These are phyloP conservation scores for Colletotrichum sp. DNA, from an alignment of 2,329 filamentous ascomycete genomes.

Conservation along the genomic window DNA sequence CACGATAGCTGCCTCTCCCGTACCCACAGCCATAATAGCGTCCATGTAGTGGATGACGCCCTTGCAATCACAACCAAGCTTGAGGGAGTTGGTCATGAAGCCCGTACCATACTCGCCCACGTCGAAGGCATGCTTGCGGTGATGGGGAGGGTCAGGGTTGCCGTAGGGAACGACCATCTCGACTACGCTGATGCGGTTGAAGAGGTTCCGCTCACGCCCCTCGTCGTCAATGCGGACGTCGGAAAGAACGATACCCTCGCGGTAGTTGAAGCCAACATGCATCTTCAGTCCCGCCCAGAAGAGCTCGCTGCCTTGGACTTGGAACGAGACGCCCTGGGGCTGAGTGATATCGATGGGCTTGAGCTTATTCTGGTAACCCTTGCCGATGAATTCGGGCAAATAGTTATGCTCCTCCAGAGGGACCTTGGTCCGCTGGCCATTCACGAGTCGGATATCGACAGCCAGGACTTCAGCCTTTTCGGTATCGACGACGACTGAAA, in stretches of 20 bases:
- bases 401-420: slow-evolving; percentile 45
- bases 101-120: slow-evolving; percentile 1
- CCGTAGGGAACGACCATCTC: slow-evolving; percentile 3
- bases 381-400: slow-evolving; percentile 51
- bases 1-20: slow-evolving; percentile 70
- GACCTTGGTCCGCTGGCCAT: slow-evolving; percentile 36
- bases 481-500: slow-evolving; percentile 51
- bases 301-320: slow-evolving; percentile 48
- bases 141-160: background rate
- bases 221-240: slow-evolving; percentile 47
- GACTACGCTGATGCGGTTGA: slow-evolving; percentile 8
- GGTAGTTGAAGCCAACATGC: slow-evolving; percentile 52
- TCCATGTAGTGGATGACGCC: slow-evolving; percentile 66
- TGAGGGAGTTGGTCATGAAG: slow-evolving; percentile 67
- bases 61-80: slow-evolving; percentile 70
- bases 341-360: slow-evolving; percentile 78
- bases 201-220: background rate
- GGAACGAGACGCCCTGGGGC: slow-evolving; percentile 71
- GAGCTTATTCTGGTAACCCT: slow-evolving; percentile 56
- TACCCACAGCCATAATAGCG: slow-evolving; percentile 68
- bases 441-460: slow-evolving; percentile 39
- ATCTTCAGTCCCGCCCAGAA: slow-evolving; percentile 64
- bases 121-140: background rate
- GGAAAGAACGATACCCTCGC: slow-evolving; percentile 61
- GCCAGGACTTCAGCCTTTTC: slow-evolving; percentile 49